These are phyloP conservation scores for Nannochloropsis oceanica DNA, from an alignment of 108 stramenopile species.

Conservation along the genomic window DNA sequence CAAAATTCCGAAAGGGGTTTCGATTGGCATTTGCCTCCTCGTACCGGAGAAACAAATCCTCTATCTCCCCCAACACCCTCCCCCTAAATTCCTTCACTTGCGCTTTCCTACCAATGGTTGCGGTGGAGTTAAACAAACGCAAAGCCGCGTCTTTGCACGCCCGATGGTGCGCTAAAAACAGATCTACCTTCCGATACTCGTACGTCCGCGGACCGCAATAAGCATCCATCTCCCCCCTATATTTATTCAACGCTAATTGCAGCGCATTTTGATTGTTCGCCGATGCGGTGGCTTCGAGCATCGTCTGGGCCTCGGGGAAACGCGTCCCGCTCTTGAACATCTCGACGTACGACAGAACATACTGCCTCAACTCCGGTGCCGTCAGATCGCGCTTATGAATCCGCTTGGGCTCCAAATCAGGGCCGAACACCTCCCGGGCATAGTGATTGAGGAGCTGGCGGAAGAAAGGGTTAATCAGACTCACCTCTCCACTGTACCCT, in stretches of 20 bases:
- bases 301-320: conserved; percentile 84
- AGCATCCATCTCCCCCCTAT: conserved; percentile 74
- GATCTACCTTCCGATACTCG: conserved; percentile 54
- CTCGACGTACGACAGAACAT: conserved; percentile 75
- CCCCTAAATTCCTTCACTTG: conserved; percentile 51
- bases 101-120: conserved; percentile 71
- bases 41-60: conserved; percentile 54
- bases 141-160: conserved; percentile 41
- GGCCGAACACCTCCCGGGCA: conserved; percentile 66
- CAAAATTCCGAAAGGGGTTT: conserved; percentile 72
- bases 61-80: conserved; percentile 45
- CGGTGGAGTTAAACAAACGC: conserved; percentile 61
- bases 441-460: conserved; percentile 65
- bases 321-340: conserved; percentile 74
- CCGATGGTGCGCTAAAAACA: conserved; percentile 53
- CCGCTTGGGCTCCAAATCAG: conserved; percentile 53
- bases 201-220: conserved; percentile 54
- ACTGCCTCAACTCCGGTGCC: conserved; percentile 68
- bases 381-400: conserved; percentile 72
- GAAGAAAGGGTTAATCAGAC: conserved; percentile 62
- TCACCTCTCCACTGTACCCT: conserved; percentile 70
- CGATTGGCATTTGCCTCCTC: conserved; percentile 58
- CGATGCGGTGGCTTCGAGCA: conserved; percentile 86
- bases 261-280: conserved; percentile 86
- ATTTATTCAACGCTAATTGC: conserved; percentile 51